Percentiles rank a stretch among this genome's conserved stretches.
Evolutionary conservation across 495 filamentous ascomycete species (phyloP).

Genomic region (Xylaria scruposa): DNA sequence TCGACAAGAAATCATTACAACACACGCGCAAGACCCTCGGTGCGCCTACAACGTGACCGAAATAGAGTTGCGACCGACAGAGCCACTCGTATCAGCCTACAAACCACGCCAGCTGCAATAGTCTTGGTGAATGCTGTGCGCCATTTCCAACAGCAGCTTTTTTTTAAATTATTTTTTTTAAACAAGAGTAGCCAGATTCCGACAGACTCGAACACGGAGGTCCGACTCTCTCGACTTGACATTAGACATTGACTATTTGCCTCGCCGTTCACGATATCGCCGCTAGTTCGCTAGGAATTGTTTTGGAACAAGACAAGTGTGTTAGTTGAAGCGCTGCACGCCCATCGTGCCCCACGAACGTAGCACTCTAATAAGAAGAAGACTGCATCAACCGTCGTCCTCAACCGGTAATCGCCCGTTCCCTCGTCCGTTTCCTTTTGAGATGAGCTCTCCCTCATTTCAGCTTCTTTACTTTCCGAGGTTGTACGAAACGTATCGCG

Average conservation of each 20-base stretch:
- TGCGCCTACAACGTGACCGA: not conserved
- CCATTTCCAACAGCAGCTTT: not conserved
- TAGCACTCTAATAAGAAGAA: not conserved
- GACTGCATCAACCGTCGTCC: not conserved
- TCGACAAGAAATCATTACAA: slow-evolving; percentile 7
- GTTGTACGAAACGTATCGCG: slow-evolving; percentile 24
- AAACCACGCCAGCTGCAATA: not conserved
- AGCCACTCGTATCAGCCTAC: not conserved
- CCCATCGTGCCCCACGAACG: not conserved
- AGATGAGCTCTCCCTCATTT: not conserved
- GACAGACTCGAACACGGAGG: slow-evolving; percentile 8
- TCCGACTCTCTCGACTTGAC: not conserved
- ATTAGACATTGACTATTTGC: not conserved
- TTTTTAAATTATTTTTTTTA: not conserved
- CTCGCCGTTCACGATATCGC: not conserved
- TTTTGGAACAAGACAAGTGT: not conserved
- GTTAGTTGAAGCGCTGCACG: not conserved
- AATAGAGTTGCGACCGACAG: slow-evolving; percentile 6
- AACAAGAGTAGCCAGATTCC: not conserved
- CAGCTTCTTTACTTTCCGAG: slow-evolving; percentile 28
- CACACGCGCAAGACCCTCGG: not conserved
- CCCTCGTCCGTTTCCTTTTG: not conserved
- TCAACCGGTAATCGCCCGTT: slow-evolving; percentile 1
- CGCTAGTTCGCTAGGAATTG: not conserved
- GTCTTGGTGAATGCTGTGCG: not conserved